A percentile compares a stretch with the other conserved stretches of the same genome.
Conservation (phyloP, 495 filamentous ascomycete species). For the Extremus antarcticus region DNA sequence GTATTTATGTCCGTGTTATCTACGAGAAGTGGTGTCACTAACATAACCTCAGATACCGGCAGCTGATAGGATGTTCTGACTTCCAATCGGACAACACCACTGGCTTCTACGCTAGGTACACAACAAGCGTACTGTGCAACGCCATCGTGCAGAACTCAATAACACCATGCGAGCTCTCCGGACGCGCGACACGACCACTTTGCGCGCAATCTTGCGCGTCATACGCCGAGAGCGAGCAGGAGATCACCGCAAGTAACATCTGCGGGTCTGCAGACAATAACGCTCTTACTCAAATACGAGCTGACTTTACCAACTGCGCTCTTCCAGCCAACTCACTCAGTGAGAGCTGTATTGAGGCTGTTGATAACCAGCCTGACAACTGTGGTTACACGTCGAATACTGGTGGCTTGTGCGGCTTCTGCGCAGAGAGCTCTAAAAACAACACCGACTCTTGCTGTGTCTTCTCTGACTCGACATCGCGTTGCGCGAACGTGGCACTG, state of each 20-base stretch:
- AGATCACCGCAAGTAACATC: slow-evolving; percentile 65
- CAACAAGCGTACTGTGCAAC: slow-evolving; percentile 87
- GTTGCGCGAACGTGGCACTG: slow-evolving; percentile 62
- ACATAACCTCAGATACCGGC: slow-evolving; percentile 48
- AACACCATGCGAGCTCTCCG: slow-evolving; percentile 52
- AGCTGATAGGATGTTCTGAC: slow-evolving; percentile 67
- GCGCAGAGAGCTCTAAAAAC: slow-evolving; percentile 68
- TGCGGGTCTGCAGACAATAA: slow-evolving; percentile 54
- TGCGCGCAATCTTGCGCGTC: slow-evolving; percentile 86
- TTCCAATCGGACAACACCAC: slow-evolving; percentile 72
- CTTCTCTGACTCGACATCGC: slow-evolving; percentile 57
- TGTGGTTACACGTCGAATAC: slow-evolving; percentile 81
- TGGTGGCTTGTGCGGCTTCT: slow-evolving; percentile 78
- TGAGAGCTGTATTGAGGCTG: slow-evolving; percentile 61
- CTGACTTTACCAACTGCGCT: slow-evolving; percentile 86
- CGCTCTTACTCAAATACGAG: slow-evolving; percentile 67
- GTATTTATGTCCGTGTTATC: slow-evolving; percentile 40
- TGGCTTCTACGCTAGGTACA: slow-evolving; percentile 85
- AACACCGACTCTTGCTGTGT: slow-evolving; percentile 93
- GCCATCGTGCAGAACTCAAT: slow-evolving; percentile 88
- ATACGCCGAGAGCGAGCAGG: slow-evolving; percentile 77
- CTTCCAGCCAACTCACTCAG: slow-evolving; percentile 68
- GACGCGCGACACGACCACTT: slow-evolving; percentile 55
- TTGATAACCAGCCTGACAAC: slow-evolving; percentile 70
- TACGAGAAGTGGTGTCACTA: slow-evolving; percentile 1